Evolutionary conservation across 495 filamentous ascomycete genomes (phyloP), one percentile per base, ranked within the genome.

Genomic region (Gamarada debralockiae): DNA sequence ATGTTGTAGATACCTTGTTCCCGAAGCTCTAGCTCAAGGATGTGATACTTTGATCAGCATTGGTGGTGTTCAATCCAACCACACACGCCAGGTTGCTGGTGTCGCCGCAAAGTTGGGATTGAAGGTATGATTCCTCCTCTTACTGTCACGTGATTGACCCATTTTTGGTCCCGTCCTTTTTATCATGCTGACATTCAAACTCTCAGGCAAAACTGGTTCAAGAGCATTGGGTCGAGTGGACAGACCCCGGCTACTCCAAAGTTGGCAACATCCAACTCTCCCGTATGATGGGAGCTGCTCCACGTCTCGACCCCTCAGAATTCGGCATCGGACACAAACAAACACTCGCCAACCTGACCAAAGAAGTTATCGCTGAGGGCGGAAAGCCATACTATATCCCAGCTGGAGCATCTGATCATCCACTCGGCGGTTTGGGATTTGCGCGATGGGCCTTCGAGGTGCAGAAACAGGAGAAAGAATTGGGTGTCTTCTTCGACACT

Each of bases 21-120:
- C 79, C 4, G 80, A 83, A 18, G 82, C 81, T 8, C 65, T 76
- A n/a, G 63, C 67, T 43, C 68, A 75, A 49, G 72, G 72, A 42
- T 73, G 68, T 59, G 73, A 76, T 51, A 82, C 77, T 2, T 72
- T 87, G 12, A 73, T 86, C 48, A 76, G 71, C 43, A 81, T 83
- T 59, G 83, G 83, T 40, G 83, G 83, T 34, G 70, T 85, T 10
- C 83, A 86, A 58, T 81, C 74, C 22, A 87, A 86, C 70, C 81
- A 85, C 63, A 85, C 80, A 7, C 74, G 83, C 0, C 75, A 79
- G 52, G 81, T 84, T 0, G 80, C 81, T 2, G 83, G 79, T 0
- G 77, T 76, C 0, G 80, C 77, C 3, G 70, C 75, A 12, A 66
- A 70, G 18, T 56, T 74, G 0, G 81, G 81, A 0, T 65, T 85